phyloP scores from a whole-genome alignment of 2,329 filamentous ascomycete genomes.

The Paecilomyces formosus region DNA sequence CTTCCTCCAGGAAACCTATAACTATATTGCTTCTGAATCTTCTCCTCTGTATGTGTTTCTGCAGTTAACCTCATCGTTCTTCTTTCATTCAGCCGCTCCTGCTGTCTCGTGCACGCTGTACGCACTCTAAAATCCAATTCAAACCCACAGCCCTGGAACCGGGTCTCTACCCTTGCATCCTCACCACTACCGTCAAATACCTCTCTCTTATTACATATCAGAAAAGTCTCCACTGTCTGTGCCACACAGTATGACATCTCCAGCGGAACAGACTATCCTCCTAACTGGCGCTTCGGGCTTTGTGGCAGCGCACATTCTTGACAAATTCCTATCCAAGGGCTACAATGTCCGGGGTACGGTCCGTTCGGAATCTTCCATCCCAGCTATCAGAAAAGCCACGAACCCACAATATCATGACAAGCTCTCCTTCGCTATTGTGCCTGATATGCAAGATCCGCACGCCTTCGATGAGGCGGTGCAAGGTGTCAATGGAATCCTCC shows the following conservation, averaged over 20 bases:
- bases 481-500: slow-evolving; percentile 34
- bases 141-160: not conserved
- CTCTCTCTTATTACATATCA: not conserved
- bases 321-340: slow-evolving; percentile 45
- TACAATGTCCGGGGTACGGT: slow-evolving; percentile 55
- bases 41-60: not conserved
- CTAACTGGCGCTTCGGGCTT: slow-evolving; percentile 48
- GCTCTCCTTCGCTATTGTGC: slow-evolving; percentile 56
- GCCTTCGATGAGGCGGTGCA: slow-evolving; percentile 54
- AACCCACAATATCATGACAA: slow-evolving; percentile 18
- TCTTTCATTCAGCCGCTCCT: not conserved
- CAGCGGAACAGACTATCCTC: not conserved
- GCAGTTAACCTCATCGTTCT: not conserved
- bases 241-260: not conserved
- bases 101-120: not conserved
- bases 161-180: not conserved
- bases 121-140: not conserved
- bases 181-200: not conserved
- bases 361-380: slow-evolving; percentile 28
- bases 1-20: not conserved
- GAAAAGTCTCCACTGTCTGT: not conserved
- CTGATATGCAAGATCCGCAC: slow-evolving; percentile 49
- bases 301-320: slow-evolving; percentile 53
- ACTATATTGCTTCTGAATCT: not conserved
- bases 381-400: not conserved